Base-by-base conservation (phyloP, 169 alveolate species). In the Plasmodium cynomolgi region DNA sequence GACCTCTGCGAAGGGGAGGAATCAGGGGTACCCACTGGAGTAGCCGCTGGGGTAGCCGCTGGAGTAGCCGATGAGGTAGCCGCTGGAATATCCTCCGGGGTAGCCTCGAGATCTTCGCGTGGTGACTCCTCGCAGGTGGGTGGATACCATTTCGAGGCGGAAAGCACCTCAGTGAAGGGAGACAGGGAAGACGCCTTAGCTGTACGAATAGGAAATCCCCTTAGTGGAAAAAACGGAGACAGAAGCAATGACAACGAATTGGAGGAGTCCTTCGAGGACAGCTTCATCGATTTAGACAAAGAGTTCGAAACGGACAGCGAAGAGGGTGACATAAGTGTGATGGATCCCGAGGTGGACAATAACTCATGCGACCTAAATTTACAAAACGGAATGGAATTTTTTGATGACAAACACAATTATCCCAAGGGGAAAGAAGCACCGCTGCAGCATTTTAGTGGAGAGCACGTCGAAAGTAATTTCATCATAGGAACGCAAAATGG, bases 281-380 rank as follows among this genome's bases (percentile, higher is more conserved):
- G n/a, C 29, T 58, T 86, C 62, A 86, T 86, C 20, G 93, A 86
- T 39, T 50, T 86, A 50, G 93, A 86, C 62, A 86, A 86, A 54
- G 93, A 86, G 44, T 86, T 86, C 81, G 86, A 86, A 75, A 86
- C 93, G 39, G 93, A 86, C 68, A 77, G 33, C 20, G 93, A 86
- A 20, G 62, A 54, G 72, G 84, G 71, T 29, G n/a, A 26, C 17
- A 8, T 68, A 2, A 29, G 31, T 1, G 9, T 73, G 37, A 17
- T 29, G 26, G 47, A 83, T 23, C n/a, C 72, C 4, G 56, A 83
- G 29, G 9, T 68, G 31, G 71, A 37, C 15, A 29, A 68, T 68
- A 84, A n/a, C 62, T 37, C 56, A 23, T 44, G 62, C 56, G 26
- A 83, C 23, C 1, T 81, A 50, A 62, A 29, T 50, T 2, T 34